Evolutionary conservation across 2,329 filamentous ascomycete species (phyloP).

Genomic region (Arthroderma sp.): DNA sequence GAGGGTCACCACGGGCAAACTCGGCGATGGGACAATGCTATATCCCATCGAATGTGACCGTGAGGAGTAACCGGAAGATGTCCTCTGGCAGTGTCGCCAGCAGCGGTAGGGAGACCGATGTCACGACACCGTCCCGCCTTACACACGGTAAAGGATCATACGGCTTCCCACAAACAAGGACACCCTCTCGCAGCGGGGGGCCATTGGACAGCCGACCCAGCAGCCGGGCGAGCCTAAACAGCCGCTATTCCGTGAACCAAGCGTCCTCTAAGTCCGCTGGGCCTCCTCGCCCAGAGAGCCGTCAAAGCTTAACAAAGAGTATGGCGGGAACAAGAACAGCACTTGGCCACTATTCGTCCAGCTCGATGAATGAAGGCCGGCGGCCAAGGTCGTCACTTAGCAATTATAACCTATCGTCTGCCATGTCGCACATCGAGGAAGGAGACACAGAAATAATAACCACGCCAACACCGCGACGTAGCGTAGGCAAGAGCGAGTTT

Average conservation of each 20-base stretch:
- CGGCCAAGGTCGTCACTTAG: slow-evolving; percentile 61
- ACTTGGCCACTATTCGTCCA: slow-evolving; percentile 41
- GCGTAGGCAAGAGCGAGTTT: slow-evolving; percentile 27
- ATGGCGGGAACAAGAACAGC: slow-evolving; percentile 46
- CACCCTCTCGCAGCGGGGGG: slow-evolving; percentile 13
- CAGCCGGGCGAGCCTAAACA: slow-evolving; percentile 54
- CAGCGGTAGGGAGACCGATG: slow-evolving; percentile 23
- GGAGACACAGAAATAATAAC: slow-evolving; percentile 35
- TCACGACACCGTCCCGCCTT: slow-evolving; percentile 20
- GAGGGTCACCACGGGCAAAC: slow-evolving; percentile 57
- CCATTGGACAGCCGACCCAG: slow-evolving; percentile 51
- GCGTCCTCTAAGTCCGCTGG: slow-evolving; percentile 23
- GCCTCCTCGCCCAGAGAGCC: slow-evolving; percentile 46
- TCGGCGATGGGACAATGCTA: slow-evolving; percentile 35
- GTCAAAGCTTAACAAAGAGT: slow-evolving; percentile 41
- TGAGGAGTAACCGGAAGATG: slow-evolving; percentile 34
- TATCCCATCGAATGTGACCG: slow-evolving; percentile 44
- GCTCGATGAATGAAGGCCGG: slow-evolving; percentile 36
- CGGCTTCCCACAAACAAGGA: slow-evolving; percentile 19
- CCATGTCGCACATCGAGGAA: slow-evolving; percentile 44
- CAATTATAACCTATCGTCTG: slow-evolving; percentile 46
- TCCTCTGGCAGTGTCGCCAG: slow-evolving; percentile 30
- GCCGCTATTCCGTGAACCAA: slow-evolving; percentile 28
- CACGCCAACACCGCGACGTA: slow-evolving; percentile 31
- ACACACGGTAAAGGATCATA: slow-evolving; percentile 35